Conservation (phyloP, 1,139 yeast species). For the Diutina catenulata region DNA sequence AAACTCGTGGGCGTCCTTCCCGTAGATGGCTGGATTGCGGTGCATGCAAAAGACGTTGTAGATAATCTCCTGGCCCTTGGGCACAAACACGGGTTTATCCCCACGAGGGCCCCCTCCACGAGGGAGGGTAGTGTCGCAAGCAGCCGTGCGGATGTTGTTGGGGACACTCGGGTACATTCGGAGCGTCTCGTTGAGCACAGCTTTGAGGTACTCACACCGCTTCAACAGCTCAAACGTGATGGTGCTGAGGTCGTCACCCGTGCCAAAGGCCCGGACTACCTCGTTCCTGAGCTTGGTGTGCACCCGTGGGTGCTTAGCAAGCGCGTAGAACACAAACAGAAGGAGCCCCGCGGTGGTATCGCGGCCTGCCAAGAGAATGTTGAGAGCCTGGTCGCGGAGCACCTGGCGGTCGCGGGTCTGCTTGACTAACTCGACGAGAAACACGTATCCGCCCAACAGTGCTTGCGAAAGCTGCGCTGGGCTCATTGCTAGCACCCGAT, state of each 20-base stretch:
- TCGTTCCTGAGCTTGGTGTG: neutral
- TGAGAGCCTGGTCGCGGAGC: neutral
- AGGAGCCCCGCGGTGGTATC: neutral
- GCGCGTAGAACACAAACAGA: neutral
- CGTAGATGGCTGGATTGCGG: constrained; percentile 6
- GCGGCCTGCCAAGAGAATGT: neutral
- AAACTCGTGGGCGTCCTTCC: constrained; percentile 6
- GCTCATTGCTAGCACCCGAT: neutral
- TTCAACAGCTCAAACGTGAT: constrained; percentile 8
- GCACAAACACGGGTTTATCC: constrained; percentile 6
- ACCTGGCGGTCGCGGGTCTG: neutral
- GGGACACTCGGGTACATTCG: constrained; percentile 8
- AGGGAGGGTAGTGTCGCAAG: constrained; percentile 7
- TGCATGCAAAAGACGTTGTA: constrained; percentile 7
- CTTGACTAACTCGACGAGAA: neutral
- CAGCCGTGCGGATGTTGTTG: constrained; percentile 6
- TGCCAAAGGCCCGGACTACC: constrained; percentile 6
- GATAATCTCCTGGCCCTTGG: constrained; percentile 6
- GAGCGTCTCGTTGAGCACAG: constrained; percentile 7
- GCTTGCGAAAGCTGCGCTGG: neutral
- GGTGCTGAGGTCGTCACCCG: constrained; percentile 4
- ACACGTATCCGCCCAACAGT: neutral
- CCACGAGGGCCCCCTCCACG: constrained; percentile 8
- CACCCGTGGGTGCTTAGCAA: neutral
- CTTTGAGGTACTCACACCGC: constrained; percentile 7